Evolutionary conservation across 495 filamentous ascomycete genomes (phyloP).

Genomic region (Penicillium canariense): DNA sequence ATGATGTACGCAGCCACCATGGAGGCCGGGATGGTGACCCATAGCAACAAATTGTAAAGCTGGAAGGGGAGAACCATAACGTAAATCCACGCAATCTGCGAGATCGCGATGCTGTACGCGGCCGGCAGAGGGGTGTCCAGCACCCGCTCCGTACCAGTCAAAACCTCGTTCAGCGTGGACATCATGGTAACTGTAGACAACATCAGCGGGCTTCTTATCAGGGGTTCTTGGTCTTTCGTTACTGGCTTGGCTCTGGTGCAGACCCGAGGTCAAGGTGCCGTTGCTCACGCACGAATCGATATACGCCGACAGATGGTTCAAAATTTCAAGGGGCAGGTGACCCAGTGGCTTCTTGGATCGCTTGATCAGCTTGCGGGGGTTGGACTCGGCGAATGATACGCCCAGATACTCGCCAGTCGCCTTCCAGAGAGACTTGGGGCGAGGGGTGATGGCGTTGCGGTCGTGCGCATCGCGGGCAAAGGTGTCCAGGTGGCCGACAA

Average conservation of each 20-base stretch:
- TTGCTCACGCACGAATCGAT: slow-evolving; percentile 56
- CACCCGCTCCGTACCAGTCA: slow-evolving; percentile 74
- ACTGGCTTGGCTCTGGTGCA: slow-evolving; percentile 47
- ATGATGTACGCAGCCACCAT: slow-evolving; percentile 86
- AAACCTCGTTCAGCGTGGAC: slow-evolving; percentile 64
- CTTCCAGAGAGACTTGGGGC: slow-evolving; percentile 56
- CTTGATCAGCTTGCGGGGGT: slow-evolving; percentile 72
- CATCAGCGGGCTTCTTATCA: background rate
- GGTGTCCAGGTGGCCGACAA: slow-evolving; percentile 38
- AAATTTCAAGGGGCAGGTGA: slow-evolving; percentile 75
- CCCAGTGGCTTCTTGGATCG: slow-evolving; percentile 61
- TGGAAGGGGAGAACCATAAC: slow-evolving; percentile 84
- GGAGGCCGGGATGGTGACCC: slow-evolving; percentile 83
- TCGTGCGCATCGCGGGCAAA: slow-evolving; percentile 68
- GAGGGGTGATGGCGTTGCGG: slow-evolving; percentile 41
- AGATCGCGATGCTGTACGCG: slow-evolving; percentile 82
- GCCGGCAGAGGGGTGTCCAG: slow-evolving; percentile 81
- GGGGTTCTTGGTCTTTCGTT: slow-evolving; percentile 8
- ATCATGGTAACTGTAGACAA: slow-evolving; percentile 33
- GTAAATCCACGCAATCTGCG: slow-evolving; percentile 87
- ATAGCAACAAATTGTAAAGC: slow-evolving; percentile 58
- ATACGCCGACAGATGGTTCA: slow-evolving; percentile 68
- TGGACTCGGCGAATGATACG: slow-evolving; percentile 65
- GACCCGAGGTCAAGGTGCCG: slow-evolving; percentile 50
- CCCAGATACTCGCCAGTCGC: slow-evolving; percentile 66